Conservation (phyloP, 2,329 filamentous ascomycete species). For the Colletotrichum sp. region DNA sequence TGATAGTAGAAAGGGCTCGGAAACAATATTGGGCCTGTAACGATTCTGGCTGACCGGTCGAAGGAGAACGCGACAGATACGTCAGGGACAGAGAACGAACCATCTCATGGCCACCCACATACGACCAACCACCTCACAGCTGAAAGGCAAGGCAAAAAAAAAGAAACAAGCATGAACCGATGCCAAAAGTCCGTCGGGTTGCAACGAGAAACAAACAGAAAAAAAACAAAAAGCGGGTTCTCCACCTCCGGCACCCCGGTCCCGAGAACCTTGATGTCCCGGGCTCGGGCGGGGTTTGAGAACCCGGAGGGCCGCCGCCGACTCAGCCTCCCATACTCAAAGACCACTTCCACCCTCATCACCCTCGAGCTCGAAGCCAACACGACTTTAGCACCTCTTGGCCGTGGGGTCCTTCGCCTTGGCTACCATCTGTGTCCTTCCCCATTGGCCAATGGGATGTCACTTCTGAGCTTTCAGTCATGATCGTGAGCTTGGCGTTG, state of each 20-base stretch:
- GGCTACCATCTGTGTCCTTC: background rate
- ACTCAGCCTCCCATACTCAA: background rate
- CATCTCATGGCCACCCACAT: background rate
- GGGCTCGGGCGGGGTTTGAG: conserved; percentile 8
- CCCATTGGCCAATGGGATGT: background rate
- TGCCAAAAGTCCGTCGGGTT: background rate
- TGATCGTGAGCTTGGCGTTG: conserved; percentile 15
- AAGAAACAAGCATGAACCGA: background rate
- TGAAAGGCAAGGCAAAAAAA: background rate
- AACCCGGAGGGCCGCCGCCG: conserved; percentile 13
- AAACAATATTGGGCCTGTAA: too few species aligned
- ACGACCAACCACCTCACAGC: background rate
- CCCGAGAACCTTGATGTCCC: conserved; percentile 7
- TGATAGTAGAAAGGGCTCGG: too few species aligned
- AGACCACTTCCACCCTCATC: background rate
- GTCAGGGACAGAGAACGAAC: background rate
- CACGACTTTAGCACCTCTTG: conserved; percentile 15
- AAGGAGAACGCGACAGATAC: background rate
- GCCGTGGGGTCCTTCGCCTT: conserved; percentile 5
- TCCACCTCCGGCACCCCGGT: conserved; percentile 4
- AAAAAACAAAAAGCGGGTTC: conserved; percentile 10
- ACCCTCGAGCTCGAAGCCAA: background rate
- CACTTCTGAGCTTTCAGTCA: background rate
- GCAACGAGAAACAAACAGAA: background rate
- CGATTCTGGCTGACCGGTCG: too few species aligned